A percentile compares a stretch with the other conserved stretches of the same genome.
phyloP scores from a whole-genome alignment of 2,329 filamentous ascomycete genomes.

The Aspergillus pseudoterreus region DNA sequence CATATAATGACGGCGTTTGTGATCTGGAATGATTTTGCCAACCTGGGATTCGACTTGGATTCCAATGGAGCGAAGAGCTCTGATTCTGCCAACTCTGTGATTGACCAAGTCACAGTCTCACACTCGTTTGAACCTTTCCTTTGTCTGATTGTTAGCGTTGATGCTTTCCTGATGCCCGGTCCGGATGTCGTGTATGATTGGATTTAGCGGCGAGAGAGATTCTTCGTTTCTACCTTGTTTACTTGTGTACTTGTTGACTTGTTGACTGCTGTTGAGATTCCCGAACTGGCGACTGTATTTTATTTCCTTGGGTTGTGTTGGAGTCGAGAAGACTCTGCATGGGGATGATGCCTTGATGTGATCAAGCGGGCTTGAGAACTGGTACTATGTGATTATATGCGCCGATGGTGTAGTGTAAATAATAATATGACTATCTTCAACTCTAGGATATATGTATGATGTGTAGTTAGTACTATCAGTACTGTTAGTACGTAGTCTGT shows the following conservation, averaged over 20 bases:
- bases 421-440: no score
- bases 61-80: conserved; percentile 1
- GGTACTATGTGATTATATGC: conserved; percentile 12
- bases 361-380: conserved; percentile 26
- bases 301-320: background rate
- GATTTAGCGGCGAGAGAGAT: background rate
- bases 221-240: background rate
- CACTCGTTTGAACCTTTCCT: conserved; percentile 4
- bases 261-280: conserved; percentile 1
- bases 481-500: no score
- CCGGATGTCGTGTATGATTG: conserved; percentile 4
- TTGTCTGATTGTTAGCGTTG: conserved; percentile 1
- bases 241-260: conserved; percentile 9
- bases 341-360: conserved; percentile 3
- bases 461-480: no score
- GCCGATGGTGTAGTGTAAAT: no score
- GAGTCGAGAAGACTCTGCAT: background rate
- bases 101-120: background rate
- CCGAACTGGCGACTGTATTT: background rate
- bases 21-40: conserved; percentile 8
- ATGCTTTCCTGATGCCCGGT: background rate
- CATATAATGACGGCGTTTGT: conserved; percentile 23
- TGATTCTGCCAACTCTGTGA: background rate
- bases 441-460: no score
- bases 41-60: no score